These are phyloP conservation scores for Heterobasidion occidentale DNA, from an alignment of 1,284 basidiomycete genomes.

Conservation along the genomic window DNA sequence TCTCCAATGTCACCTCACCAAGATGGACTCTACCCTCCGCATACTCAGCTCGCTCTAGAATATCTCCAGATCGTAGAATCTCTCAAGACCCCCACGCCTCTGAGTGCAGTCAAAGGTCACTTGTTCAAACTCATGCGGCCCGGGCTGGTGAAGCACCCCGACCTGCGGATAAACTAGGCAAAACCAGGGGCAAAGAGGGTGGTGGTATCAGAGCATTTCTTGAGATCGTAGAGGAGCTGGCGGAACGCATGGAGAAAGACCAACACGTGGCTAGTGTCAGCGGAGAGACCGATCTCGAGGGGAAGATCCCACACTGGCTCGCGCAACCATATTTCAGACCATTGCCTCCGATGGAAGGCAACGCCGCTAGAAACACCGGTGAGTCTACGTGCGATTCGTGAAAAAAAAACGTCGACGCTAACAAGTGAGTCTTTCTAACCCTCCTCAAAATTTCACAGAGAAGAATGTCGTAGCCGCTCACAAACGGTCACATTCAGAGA, in stretches of 20 bases:
- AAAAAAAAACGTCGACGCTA: neutral
- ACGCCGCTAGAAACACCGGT: neutral
- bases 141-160: conserved; percentile 60
- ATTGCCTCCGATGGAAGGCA: neutral
- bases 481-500: conserved; percentile 1
- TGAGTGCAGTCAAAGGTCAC: conserved; percentile 84
- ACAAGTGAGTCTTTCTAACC: neutral
- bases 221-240: conserved; percentile 61
- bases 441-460: neutral
- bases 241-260: conserved; percentile 53
- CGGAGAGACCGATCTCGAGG: conserved; percentile 47
- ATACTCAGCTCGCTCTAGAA: conserved; percentile 69
- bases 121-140: conserved; percentile 89
- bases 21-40: conserved; percentile 45
- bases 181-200: conserved; percentile 22
- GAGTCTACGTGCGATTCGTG: neutral
- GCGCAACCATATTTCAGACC: conserved; percentile 82
- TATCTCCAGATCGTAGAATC: conserved; percentile 79
- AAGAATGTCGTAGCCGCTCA: neutral
- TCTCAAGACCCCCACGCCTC: conserved; percentile 66
- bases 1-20: conserved; percentile 13
- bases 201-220: conserved; percentile 3
- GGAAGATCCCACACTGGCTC: conserved; percentile 74
- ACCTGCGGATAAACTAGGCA: conserved; percentile 71
- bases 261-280: conserved; percentile 29